Base-by-base conservation (phyloP, 139 green algal genomes). In the Picochlorum sp. region DNA sequence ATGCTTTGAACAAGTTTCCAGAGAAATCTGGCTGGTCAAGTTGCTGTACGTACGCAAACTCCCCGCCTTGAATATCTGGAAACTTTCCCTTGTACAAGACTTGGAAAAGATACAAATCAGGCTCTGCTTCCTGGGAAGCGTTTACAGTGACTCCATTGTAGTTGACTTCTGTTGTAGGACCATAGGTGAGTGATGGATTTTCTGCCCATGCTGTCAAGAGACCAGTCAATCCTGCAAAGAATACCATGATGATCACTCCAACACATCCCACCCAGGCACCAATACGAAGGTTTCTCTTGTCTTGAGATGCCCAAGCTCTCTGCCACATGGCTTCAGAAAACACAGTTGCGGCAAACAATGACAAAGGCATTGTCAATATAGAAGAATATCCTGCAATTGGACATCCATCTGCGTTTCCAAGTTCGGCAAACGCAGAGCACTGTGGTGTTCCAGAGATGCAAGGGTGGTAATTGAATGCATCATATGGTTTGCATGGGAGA, bases 311-410 rank as follows among this genome's bases (percentile, higher is more conserved):
- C 83, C 83, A 90, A 24, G 82, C 81, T 26, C 84, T 67, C 71
- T 92, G 85, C 86, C 86, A 93, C 60, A 92, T 83, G 24, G 83
- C 86, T 58, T 93, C 85, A 11, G 66, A 83, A 68, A 89, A 92
- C n/a, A 91, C 68, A 18, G 81, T 91, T 38, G 83, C 71, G 13
- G 75, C 70, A 45, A 86, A 77, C 2, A 95, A 80, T 4, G 82
- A 87, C 45, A 79, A 71, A 28, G 79, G 77, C 78, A 94, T 80
- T 10, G 75, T 71, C 30, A 82, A 81, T 50, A 92, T 88, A 49
- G 81, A 74, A 1, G 81, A 73, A 47, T 79, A 84, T 56, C 86
- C 81, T n/a, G 4, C 44, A 26, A 69, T 65, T 23, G 62, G 21
- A 13, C 38, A 59, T 18, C 57, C 57, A 20, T 49, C 58, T 21